A percentile compares a stretch with the other conserved stretches of the same genome.
phyloP scores from a whole-genome alignment of 192 early-diverging fungal species.

The Helicostylum pulchrum region DNA sequence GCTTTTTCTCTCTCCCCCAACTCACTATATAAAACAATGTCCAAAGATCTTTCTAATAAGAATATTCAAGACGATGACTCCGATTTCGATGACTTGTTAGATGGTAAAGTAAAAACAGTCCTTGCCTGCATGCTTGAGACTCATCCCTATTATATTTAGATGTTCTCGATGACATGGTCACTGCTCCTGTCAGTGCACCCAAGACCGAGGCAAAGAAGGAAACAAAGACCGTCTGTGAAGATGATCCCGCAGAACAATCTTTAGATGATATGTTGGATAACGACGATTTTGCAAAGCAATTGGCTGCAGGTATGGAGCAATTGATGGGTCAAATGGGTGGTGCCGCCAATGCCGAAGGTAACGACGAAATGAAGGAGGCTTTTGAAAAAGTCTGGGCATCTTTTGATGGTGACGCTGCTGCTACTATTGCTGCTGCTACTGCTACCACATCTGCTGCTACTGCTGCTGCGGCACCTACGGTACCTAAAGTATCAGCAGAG shows the following conservation, averaged over 20 bases:
- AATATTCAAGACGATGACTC: slow-evolving; percentile 50
- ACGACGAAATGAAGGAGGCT: slow-evolving; percentile 48
- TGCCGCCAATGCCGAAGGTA: slow-evolving; percentile 46
- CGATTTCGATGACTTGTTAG: slow-evolving; percentile 67
- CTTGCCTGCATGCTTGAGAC: not conserved
- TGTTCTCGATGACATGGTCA: slow-evolving; percentile 71
- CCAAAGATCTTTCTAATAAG: slow-evolving; percentile 14
- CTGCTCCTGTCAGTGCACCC: slow-evolving; percentile 33
- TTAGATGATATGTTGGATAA: slow-evolving; percentile 42
- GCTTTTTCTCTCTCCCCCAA: slow-evolving; percentile 1
- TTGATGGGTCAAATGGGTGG: slow-evolving; percentile 62
- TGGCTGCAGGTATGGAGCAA: slow-evolving; percentile 81
- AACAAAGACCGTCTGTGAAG: slow-evolving; percentile 21
- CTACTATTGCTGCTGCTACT: slow-evolving; percentile 8
- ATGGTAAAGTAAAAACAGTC: slow-evolving; percentile 40
- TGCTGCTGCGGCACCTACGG: too few species aligned
- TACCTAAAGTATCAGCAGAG: not conserved
- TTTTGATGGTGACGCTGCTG: slow-evolving; percentile 27
- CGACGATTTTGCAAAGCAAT: slow-evolving; percentile 70
- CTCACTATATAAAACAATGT: not conserved
- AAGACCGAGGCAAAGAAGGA: slow-evolving; percentile 10
- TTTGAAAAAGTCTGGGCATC: slow-evolving; percentile 56
- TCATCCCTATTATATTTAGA: slow-evolving; percentile 38
- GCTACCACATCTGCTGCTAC: slow-evolving; percentile 8
- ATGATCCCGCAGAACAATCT: slow-evolving; percentile 9